Base-by-base conservation (phyloP, 2,329 filamentous ascomycete genomes). In the Rachicladosporium sp. region DNA sequence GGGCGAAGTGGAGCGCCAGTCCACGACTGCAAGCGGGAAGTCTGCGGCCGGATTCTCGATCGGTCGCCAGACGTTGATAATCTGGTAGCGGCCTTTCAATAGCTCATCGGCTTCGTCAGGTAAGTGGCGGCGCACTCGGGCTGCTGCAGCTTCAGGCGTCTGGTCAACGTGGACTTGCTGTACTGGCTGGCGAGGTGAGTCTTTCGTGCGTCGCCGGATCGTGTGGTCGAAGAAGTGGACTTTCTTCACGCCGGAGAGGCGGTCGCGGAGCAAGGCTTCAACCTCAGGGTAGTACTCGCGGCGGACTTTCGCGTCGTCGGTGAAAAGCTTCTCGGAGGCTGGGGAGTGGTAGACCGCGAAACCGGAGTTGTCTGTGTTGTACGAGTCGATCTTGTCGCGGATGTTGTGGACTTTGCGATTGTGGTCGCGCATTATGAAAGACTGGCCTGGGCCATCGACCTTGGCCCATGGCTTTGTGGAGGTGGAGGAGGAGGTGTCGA, bases 181-280 rank as follows among this genome's bases (percentile, higher is more conserved):
- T 0, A 84, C 78, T 0, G 80, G 80, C 46, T 74, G 72, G 4
- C 80, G 68, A 0, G 76, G 67, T 0, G 76, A 64, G 1, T 62
- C 56, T n/a, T 71, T 69, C 2, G 65, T 58, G 12, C 70, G 63
- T 5, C 71, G 63, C 2, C 80, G 71, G 48, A 84, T 78, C 0
- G 80, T 83, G 56, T 84, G 80, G 58, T 84, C 80, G 54, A 84
- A 84, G 43, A 83, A 78, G 43, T 76, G 68, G 8, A 84, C 69
- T 43, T 75, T 75, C 39, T 71, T 72, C 38, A 78, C 63, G 0
- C 67, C 70, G 0, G 69, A 64, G 0, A 81, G 62, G 33, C 71
- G 70, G 21, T 66, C 58, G 10, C 67, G 65, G 2, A 82, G 61
- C 1, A 82, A 57, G 0, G 60, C 54, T 47, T 80, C 74, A 2